A percentile compares a stretch with the other conserved stretches of the same genome.
Conservation (phyloP, 2,329 filamentous ascomycete species). For the Trichophyton mentagrophytes region DNA sequence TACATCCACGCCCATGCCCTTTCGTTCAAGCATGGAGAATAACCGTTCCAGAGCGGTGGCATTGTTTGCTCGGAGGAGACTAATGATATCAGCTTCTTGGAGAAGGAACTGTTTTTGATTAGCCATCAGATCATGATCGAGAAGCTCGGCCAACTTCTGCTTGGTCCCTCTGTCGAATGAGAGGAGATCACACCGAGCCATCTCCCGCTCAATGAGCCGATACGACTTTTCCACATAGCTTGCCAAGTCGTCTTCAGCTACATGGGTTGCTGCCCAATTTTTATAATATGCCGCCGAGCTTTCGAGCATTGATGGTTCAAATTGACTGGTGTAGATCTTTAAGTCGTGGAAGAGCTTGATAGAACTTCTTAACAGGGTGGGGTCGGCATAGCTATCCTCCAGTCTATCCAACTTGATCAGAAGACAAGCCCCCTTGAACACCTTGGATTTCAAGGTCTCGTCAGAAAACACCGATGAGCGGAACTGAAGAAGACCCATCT, state of each 20-base stretch:
- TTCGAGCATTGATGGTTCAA: conserved; percentile 63
- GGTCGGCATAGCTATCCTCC: conserved; percentile 44
- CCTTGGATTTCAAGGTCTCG: conserved; percentile 38
- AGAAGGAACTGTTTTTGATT: conserved; percentile 55
- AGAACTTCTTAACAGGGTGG: conserved; percentile 55
- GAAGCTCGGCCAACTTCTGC: conserved; percentile 56
- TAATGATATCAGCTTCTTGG: conserved; percentile 53
- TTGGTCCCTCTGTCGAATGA: conserved; percentile 75
- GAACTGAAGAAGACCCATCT: conserved; percentile 68
- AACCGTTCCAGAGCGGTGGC: conserved; percentile 59
- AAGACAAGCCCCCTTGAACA: conserved; percentile 60
- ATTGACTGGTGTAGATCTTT: conserved; percentile 62
- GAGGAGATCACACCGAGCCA: conserved; percentile 63
- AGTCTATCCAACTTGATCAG: conserved; percentile 61
- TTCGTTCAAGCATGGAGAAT: conserved; percentile 63
- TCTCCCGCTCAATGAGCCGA: conserved; percentile 57
- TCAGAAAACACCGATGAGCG: conserved; percentile 48
- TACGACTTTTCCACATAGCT: conserved; percentile 63
- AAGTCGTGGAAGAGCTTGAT: conserved; percentile 79
- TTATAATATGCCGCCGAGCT: conserved; percentile 56
- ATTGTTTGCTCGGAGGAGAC: conserved; percentile 59
- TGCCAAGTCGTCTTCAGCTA: conserved; percentile 49
- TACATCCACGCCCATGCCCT: conserved; percentile 56
- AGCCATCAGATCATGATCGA: conserved; percentile 60
- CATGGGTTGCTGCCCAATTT: conserved; percentile 56